Conservation (phyloP, 257 asterid genomes). For the Jacaranda mimosifolia region DNA sequence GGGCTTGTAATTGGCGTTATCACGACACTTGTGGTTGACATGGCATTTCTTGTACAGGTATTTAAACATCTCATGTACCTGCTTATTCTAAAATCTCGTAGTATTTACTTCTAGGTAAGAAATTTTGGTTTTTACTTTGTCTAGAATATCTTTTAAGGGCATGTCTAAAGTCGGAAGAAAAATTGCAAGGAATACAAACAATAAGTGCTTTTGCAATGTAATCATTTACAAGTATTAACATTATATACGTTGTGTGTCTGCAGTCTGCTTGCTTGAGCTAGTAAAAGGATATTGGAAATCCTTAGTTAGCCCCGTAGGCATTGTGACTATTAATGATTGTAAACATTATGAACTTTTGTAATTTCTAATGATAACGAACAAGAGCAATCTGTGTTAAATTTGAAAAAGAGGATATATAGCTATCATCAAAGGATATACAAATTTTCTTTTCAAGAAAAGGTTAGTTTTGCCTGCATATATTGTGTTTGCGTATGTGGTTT, state of each 20-base stretch:
- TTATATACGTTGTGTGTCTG: not conserved
- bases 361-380: not conserved
- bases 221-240: not conserved
- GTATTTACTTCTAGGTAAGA: not conserved
- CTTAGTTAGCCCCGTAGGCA: slow-evolving; percentile 5
- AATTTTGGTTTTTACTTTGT: not conserved
- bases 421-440: not conserved
- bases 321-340: not conserved
- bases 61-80: slow-evolving; percentile 21
- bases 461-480: not conserved
- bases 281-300: slow-evolving; percentile 10
- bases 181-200: not conserved
- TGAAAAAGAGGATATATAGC: no score
- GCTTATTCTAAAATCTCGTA: not conserved
- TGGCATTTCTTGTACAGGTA: slow-evolving; percentile 99
- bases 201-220: slow-evolving; percentile 5
- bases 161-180: not conserved
- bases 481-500: not conserved
- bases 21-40: slow-evolving; percentile 91
- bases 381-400: not conserved
- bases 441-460: not conserved
- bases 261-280: not conserved
- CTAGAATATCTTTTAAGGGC: not conserved
- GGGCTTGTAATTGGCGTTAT: slow-evolving; percentile 96
- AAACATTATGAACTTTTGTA: not conserved